phyloP scores from a whole-genome alignment of 352 stramenopile genomes.

The Globisporangium polare region DNA sequence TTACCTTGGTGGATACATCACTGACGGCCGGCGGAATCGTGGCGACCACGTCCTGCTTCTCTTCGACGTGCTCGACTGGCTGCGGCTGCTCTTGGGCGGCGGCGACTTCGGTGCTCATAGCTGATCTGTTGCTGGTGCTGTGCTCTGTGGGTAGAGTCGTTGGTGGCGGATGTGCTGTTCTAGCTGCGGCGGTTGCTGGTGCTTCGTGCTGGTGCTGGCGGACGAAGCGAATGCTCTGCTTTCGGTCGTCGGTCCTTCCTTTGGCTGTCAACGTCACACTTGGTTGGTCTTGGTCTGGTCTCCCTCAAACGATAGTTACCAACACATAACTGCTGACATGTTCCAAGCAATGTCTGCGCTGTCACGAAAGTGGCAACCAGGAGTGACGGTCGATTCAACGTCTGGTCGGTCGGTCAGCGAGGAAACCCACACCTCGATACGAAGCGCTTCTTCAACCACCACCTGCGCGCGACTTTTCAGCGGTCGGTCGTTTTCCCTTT shows the following conservation, averaged over 20 bases:
- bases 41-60: slow-evolving; percentile 20
- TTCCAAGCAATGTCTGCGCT: not conserved
- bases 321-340: no score
- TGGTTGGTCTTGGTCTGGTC: slow-evolving; percentile 23
- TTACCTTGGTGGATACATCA: slow-evolving; percentile 62
- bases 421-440: not conserved
- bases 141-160: slow-evolving; percentile 5
- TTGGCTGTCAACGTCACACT: slow-evolving; percentile 13
- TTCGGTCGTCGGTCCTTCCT: slow-evolving; percentile 6
- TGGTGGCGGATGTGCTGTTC: not conserved
- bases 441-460: not conserved
- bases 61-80: slow-evolving; percentile 28
- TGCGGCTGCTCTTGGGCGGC: slow-evolving; percentile 24
- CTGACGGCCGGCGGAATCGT: slow-evolving; percentile 34
- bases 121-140: slow-evolving; percentile 5
- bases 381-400: not conserved
- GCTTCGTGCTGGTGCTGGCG: slow-evolving; percentile 2
- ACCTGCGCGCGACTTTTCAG: slow-evolving; percentile 2
- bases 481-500: slow-evolving; percentile 6
- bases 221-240: slow-evolving; percentile 7
- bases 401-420: slow-evolving; percentile 10
- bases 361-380: slow-evolving; percentile 5
- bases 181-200: not conserved
- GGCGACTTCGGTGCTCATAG: slow-evolving; percentile 37
- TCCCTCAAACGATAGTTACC: slow-evolving; percentile 3